These are phyloP conservation scores for Harrya chromipes DNA, from an alignment of 768 basidiomycete species.

Conservation along the genomic window DNA sequence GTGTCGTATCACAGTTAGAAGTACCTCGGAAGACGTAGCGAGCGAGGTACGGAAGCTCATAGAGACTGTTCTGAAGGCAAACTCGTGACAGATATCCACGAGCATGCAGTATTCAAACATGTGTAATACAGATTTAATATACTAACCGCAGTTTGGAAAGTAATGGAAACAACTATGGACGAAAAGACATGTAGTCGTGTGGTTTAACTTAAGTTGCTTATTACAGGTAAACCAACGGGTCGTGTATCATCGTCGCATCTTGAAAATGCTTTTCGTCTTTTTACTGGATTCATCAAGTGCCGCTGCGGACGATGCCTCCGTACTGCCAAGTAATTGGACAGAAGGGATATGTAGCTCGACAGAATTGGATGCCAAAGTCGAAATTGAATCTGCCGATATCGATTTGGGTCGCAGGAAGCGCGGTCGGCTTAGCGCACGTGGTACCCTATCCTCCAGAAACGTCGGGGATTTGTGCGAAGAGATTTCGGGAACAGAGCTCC, in stretches of 20 bases:
- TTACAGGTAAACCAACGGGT: background rate
- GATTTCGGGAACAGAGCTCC: slow-evolving; percentile 28
- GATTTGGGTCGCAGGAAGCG: slow-evolving; percentile 45
- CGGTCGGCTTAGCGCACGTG: slow-evolving; percentile 17
- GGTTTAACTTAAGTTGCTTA: background rate
- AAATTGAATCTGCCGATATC: slow-evolving; percentile 54
- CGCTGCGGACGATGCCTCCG: slow-evolving; percentile 3
- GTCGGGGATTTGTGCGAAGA: slow-evolving; percentile 7
- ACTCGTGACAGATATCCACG: slow-evolving; percentile 13
- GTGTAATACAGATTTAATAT: slow-evolving; percentile 28
- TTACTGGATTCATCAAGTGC: slow-evolving; percentile 22
- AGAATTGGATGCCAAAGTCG: slow-evolving; percentile 26
- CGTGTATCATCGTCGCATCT: slow-evolving; percentile 33
- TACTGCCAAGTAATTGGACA: slow-evolving; percentile 1
- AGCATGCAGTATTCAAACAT: slow-evolving; percentile 13
- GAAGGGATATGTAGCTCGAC: slow-evolving; percentile 6
- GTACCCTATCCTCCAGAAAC: slow-evolving; percentile 18
- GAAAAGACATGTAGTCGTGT: background rate
- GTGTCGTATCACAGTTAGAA: slow-evolving; percentile 90
- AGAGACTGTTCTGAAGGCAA: slow-evolving; percentile 36
- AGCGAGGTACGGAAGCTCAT: slow-evolving; percentile 58
- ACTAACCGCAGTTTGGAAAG: slow-evolving; percentile 7
- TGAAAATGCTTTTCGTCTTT: slow-evolving; percentile 41
- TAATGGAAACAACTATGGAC: slow-evolving; percentile 1
- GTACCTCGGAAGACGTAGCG: slow-evolving; percentile 91